phyloP scores from a whole-genome alignment of 495 filamentous ascomycete genomes.

The Letharia columbiana region DNA sequence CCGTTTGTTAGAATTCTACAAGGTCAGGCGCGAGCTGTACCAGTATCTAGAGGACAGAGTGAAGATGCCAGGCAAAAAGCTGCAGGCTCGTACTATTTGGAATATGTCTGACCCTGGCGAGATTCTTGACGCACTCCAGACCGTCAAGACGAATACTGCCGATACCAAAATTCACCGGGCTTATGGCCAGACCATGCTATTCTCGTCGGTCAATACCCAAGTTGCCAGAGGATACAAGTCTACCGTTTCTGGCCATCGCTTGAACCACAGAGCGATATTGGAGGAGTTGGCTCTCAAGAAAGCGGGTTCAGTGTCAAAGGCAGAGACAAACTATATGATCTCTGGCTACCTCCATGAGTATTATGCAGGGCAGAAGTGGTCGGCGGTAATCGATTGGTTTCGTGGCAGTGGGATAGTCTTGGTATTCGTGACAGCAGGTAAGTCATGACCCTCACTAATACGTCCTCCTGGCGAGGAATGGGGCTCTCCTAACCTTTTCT shows the following conservation, averaged over 20 bases:
- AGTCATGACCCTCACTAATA: neutral
- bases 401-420: neutral
- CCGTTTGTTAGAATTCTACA: neutral
- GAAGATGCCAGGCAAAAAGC: neutral
- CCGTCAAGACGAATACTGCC: neutral
- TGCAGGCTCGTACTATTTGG: neutral
- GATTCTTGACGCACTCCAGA: neutral
- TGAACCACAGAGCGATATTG: neutral
- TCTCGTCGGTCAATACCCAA: neutral
- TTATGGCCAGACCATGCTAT: neutral
- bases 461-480: neutral
- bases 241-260: neutral
- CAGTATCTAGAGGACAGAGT: neutral
- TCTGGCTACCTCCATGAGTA: neutral
- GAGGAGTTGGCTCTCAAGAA: neutral
- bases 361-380: neutral
- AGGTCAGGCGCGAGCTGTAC: neutral
- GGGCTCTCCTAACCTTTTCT: neutral
- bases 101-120: neutral
- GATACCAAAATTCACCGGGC: neutral
- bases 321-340: neutral
- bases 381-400: neutral
- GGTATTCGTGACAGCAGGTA: neutral
- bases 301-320: neutral
- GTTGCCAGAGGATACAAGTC: neutral